A percentile compares a stretch with the other conserved stretches of the same genome.
These are phyloP conservation scores for Atractiella rhizophila DNA, from an alignment of 768 basidiomycete genomes.

Conservation along the genomic window DNA sequence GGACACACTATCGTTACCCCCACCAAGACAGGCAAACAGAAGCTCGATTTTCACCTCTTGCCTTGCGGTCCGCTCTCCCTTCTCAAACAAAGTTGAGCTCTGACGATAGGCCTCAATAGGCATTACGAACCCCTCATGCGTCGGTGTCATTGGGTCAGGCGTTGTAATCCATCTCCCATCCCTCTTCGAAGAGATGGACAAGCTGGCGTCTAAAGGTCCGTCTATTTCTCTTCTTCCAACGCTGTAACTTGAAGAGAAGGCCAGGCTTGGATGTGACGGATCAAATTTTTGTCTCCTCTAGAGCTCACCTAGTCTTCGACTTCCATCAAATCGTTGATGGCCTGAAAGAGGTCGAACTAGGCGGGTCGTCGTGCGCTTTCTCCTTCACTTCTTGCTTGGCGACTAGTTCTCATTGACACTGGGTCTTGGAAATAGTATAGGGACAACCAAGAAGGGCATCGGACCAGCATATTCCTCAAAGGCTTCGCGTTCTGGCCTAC, in stretches of 20 bases:
- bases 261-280: slow-evolving; percentile 60
- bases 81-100: neutral
- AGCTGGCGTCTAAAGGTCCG: slow-evolving; percentile 54
- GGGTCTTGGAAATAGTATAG: slow-evolving; percentile 36
- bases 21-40: slow-evolving; percentile 40
- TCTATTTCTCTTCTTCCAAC: neutral
- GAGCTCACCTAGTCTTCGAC: slow-evolving; percentile 90
- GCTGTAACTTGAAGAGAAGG: neutral
- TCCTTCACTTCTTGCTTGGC: too few relatives aligned
- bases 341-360: slow-evolving; percentile 88
- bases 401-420: too few relatives aligned
- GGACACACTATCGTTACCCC: slow-evolving; percentile 81
- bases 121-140: slow-evolving; percentile 60
- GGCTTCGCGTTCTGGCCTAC: slow-evolving; percentile 79
- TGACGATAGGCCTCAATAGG: slow-evolving; percentile 26
- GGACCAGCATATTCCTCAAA: slow-evolving; percentile 97
- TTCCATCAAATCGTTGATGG: slow-evolving; percentile 99
- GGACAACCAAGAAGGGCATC: slow-evolving; percentile 93
- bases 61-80: slow-evolving; percentile 45
- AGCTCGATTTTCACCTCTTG: slow-evolving; percentile 82
- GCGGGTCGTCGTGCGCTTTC: slow-evolving; percentile 30
- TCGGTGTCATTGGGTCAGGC: slow-evolving; percentile 69
- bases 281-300: slow-evolving; percentile 76
- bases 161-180: slow-evolving; percentile 92
- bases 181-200: slow-evolving; percentile 78